Percentiles rank a stretch among this genome's conserved stretches.
phyloP scores from a whole-genome alignment of 1,284 basidiomycete species.

The Cryptococcus maquisensis region DNA sequence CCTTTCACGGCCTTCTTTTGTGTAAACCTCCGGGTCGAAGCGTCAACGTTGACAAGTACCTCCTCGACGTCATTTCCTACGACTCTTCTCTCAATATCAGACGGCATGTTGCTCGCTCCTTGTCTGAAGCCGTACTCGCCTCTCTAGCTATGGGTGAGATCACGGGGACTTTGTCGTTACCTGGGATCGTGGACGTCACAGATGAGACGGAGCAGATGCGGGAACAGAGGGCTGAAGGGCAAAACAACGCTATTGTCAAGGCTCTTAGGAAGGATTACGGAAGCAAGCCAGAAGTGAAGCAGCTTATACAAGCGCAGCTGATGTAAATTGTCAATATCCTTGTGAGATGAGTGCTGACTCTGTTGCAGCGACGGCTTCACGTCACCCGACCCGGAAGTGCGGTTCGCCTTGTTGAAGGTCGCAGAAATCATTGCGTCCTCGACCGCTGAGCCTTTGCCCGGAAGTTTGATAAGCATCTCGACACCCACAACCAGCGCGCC shows the following conservation, averaged over 20 bases:
- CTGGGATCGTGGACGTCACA: conserved; percentile 33
- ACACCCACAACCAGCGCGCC: conserved; percentile 64
- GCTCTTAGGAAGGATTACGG: conserved; percentile 80
- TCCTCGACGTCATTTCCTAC: conserved; percentile 80
- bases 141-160: conserved; percentile 87
- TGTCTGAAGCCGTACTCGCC: conserved; percentile 82
- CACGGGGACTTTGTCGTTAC: conserved; percentile 42
- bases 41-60: conserved; percentile 67
- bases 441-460: conserved; percentile 75
- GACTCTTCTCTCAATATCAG: conserved; percentile 80
- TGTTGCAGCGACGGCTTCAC: conserved; percentile 24
- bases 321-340: conserved; percentile 19
- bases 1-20: conserved; percentile 89
- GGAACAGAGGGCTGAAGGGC: conserved; percentile 23
- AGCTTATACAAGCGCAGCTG: conserved; percentile 40
- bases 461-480: conserved; percentile 74
- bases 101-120: conserved; percentile 76
- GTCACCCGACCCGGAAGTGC: conserved; percentile 76
- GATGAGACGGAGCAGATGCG: conserved; percentile 21
- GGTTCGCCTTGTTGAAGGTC: conserved; percentile 86
- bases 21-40: conserved; percentile 61
- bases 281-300: conserved; percentile 67
- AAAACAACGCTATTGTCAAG: conserved; percentile 59
- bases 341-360: background rate
- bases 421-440: conserved; percentile 85